Percentiles rank a stretch among this genome's conserved stretches.
phyloP scores from a whole-genome alignment of 2,329 filamentous ascomycete genomes.

The Niveomyces coronatus region DNA sequence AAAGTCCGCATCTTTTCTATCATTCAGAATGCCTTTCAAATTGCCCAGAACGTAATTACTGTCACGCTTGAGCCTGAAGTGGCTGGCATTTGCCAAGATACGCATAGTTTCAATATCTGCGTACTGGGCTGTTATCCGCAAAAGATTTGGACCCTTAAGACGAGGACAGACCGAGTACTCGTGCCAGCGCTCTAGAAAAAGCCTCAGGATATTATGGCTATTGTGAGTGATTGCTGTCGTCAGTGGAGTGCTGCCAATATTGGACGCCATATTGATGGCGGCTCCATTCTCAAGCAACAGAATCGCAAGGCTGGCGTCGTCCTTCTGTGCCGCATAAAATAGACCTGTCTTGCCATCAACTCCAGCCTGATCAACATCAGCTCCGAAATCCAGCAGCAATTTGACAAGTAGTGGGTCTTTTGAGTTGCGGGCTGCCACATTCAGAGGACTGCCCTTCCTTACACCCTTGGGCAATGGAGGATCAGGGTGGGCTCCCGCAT shows the following conservation, averaged over 20 bases:
- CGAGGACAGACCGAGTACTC: constrained; percentile 24
- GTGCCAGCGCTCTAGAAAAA: constrained; percentile 25
- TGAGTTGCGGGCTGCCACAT: constrained; percentile 20
- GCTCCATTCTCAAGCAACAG: constrained; percentile 25
- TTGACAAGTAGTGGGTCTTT: constrained; percentile 20
- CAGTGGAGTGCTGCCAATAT: constrained; percentile 19
- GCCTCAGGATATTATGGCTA: constrained; percentile 21
- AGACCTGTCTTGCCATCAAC: constrained; percentile 21
- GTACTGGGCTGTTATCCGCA: constrained; percentile 19
- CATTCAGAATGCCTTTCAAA: too few species aligned
- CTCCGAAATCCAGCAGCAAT: constrained; percentile 21
- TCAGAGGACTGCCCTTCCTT: constrained; percentile 21
- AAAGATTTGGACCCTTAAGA: constrained; percentile 20
- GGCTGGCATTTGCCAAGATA: too few species aligned
- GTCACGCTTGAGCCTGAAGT: too few species aligned
- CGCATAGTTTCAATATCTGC: constrained; percentile 18
- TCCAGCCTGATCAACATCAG: constrained; percentile 18
- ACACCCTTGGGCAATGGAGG: constrained; percentile 16
- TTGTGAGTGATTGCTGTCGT: constrained; percentile 25
- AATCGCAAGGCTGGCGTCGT: constrained; percentile 20
- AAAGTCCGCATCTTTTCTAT: too few species aligned
- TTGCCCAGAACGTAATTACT: too few species aligned
- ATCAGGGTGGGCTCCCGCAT: constrained; percentile 17
- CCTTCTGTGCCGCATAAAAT: constrained; percentile 20
- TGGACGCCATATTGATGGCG: constrained; percentile 21